Percentiles rank a stretch among this genome's conserved stretches.
These are phyloP conservation scores for Raphanus hybrid DNA, from an alignment of 441 rosid species.

Conservation along the genomic window DNA sequence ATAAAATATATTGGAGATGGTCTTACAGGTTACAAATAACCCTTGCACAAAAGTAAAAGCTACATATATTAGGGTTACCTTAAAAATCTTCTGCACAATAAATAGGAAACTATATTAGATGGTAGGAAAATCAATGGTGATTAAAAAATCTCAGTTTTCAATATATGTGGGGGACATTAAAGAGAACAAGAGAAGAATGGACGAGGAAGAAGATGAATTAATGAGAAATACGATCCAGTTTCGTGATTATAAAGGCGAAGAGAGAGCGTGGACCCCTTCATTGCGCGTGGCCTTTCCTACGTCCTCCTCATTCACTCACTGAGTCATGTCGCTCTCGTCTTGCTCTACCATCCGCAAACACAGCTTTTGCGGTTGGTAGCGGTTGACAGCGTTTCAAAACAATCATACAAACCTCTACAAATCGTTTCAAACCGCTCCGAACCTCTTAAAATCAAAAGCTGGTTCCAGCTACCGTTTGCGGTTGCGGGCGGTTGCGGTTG, in stretches of 20 bases:
- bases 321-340: slow-evolving; percentile 15
- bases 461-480: no score
- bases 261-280: slow-evolving; percentile 41
- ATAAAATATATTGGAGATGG: no score
- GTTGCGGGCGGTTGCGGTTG: no score
- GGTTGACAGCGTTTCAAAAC: no score
- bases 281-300: slow-evolving; percentile 42
- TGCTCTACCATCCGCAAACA: neutral
- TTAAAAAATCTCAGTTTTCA: neutral
- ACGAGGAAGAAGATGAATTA: slow-evolving; percentile 25
- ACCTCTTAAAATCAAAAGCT: no score
- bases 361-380: no score
- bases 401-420: no score
- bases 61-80: slow-evolving; percentile 21
- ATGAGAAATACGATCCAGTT: slow-evolving; percentile 19
- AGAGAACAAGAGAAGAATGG: neutral
- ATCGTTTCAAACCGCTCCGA: no score
- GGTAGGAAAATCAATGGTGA: slow-evolving; percentile 19
- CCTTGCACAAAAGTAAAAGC: neutral
- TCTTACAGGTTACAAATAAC: neutral
- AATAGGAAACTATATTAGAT: neutral
- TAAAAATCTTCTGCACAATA: neutral
- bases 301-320: slow-evolving; percentile 32
- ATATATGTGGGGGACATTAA: neutral
- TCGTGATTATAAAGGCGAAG: slow-evolving; percentile 36